A percentile compares a stretch with the other conserved stretches of the same genome.
Evolutionary conservation across 2,329 filamentous ascomycete species (phyloP).

Genomic region (Penicillium sp.): DNA sequence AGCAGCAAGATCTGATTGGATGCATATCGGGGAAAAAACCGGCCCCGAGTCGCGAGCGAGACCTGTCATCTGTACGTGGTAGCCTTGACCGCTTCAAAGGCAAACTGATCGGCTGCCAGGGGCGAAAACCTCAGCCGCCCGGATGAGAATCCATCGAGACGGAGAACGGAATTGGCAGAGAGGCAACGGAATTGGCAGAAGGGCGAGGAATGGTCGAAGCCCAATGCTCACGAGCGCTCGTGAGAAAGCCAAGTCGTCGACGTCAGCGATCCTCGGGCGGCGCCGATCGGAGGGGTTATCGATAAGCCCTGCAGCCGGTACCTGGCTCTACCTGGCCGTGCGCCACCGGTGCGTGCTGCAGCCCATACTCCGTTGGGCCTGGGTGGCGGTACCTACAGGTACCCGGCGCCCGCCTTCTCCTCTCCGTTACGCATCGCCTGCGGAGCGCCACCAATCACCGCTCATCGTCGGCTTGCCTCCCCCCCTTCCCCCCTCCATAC

Average conservation of each 20-base stretch:
- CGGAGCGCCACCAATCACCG: not conserved
- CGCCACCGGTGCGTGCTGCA: conserved; percentile 18
- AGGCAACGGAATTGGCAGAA: not conserved
- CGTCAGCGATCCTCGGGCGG: conserved; percentile 12
- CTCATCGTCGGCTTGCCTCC: too few species aligned
- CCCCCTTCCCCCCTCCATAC: conserved; percentile 4
- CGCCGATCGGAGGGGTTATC: conserved; percentile 16
- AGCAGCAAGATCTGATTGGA: not conserved
- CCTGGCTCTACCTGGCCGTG: conserved; percentile 23
- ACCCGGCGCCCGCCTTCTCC: conserved; percentile 8
- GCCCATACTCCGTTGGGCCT: too few species aligned
- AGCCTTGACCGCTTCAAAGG: conserved; percentile 22
- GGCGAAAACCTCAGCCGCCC: conserved; percentile 4
- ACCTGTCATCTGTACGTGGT: conserved; percentile 14
- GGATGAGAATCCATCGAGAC: too few species aligned
- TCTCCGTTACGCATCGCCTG: not conserved
- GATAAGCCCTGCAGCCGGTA: conserved; percentile 27
- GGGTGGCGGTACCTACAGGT: conserved; percentile 25
- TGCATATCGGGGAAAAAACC: conserved; percentile 1
- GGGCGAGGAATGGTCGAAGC: not conserved
- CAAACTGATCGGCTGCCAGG: conserved; percentile 14
- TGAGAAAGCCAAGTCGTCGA: conserved; percentile 16
- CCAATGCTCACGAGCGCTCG: too few species aligned
- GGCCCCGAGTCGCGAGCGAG: too few species aligned
- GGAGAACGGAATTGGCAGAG: not conserved